Conservation (phyloP, 2,329 filamentous ascomycete species). For the Neopestalotiopsis rosae region DNA sequence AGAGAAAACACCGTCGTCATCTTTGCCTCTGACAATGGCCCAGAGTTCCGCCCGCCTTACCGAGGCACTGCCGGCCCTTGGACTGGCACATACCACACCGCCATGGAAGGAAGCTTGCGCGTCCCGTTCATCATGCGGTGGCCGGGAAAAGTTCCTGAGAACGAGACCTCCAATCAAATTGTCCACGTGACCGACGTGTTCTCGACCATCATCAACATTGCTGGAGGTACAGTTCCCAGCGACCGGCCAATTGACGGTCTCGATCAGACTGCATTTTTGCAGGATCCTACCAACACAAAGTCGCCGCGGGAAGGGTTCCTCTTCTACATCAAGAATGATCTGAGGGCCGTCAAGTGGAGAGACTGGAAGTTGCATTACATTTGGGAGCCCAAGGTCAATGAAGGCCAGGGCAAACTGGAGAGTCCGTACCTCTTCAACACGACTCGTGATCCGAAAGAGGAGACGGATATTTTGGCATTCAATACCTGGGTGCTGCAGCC, state of each 20-base stretch:
- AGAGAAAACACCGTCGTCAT: constrained; percentile 39
- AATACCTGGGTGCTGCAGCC: constrained; percentile 6
- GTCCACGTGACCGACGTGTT: constrained; percentile 41
- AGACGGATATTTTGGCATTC: not conserved
- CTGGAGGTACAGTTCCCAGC: constrained; percentile 23
- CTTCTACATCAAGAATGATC: constrained; percentile 42
- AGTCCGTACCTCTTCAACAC: constrained; percentile 1
- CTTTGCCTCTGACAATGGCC: constrained; percentile 42
- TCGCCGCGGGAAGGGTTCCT: constrained; percentile 33
- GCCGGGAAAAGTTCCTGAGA: constrained; percentile 35
- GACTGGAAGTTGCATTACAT: constrained; percentile 42
- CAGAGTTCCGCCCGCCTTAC: constrained; percentile 39
- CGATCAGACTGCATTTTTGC: constrained; percentile 34
- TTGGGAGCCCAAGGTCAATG: constrained; percentile 42
- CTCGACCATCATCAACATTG: constrained; percentile 35
- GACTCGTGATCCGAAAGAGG: not conserved
- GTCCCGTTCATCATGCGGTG: constrained; percentile 42
- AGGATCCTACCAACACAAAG: constrained; percentile 23
- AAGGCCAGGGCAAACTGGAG: not conserved
- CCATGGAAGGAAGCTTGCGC: constrained; percentile 41
- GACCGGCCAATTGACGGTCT: constrained; percentile 39
- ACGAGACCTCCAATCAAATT: constrained; percentile 34
- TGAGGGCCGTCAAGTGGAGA: constrained; percentile 40
- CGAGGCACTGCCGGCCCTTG: constrained; percentile 39
- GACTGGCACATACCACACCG: constrained; percentile 41